phyloP scores from a whole-genome alignment of 2,329 filamentous ascomycete genomes.

The Ophiostoma pallidulum region DNA sequence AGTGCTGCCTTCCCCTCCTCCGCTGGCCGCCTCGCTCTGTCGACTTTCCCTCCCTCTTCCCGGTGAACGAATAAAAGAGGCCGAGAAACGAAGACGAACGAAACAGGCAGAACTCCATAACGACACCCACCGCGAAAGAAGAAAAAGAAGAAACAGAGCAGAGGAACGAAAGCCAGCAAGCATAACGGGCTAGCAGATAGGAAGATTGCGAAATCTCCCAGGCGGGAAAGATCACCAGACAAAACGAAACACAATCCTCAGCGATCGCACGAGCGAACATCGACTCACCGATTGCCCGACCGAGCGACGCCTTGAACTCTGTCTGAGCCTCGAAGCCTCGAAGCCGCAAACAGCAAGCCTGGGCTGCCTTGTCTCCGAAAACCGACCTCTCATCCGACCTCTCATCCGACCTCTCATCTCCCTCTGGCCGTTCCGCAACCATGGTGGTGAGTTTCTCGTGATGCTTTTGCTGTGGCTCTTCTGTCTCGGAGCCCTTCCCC shows the following conservation, averaged over 20 bases:
- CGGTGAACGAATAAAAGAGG: conserved; percentile 7
- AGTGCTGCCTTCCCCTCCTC: conserved; percentile 10
- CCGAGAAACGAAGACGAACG: conserved; percentile 2
- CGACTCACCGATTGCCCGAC: background rate
- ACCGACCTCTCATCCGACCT: background rate
- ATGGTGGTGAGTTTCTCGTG: conserved; percentile 17
- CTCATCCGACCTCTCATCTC: background rate
- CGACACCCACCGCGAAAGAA: background rate
- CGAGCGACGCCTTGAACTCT: no score
- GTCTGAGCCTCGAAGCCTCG: background rate
- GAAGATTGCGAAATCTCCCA: background rate
- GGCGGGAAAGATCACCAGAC: background rate
- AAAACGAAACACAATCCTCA: background rate
- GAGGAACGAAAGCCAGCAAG: background rate
- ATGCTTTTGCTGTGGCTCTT: background rate
- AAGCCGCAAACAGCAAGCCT: no score
- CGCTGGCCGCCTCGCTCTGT: background rate
- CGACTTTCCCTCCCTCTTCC: conserved; percentile 2
- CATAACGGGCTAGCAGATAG: no score
- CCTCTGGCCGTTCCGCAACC: no score
- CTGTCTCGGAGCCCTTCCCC: conserved; percentile 7
- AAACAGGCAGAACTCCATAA: background rate
- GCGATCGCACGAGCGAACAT: conserved; percentile 2
- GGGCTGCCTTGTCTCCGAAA: background rate
- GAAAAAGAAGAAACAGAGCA: background rate